Evolutionary conservation across 345 rosid species (phyloP).

Genomic region (Populus ilicifolia): DNA sequence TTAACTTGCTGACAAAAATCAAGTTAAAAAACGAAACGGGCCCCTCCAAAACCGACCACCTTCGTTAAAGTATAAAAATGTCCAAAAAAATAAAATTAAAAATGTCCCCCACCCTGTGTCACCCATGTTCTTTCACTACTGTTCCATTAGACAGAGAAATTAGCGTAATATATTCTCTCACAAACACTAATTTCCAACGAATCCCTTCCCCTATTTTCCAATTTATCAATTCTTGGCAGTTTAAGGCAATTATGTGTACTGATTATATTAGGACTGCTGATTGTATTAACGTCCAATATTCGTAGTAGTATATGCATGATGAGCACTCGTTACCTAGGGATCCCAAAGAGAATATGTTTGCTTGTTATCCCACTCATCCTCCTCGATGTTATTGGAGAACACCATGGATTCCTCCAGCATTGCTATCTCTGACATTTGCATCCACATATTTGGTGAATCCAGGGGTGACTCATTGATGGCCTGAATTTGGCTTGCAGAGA

Average conservation of each 20-base stretch:
- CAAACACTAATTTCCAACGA: too few species aligned
- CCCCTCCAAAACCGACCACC: too few species aligned
- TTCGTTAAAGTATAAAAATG: too few species aligned
- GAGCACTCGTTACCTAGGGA: neutral
- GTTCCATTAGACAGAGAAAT: too few species aligned
- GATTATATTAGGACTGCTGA: neutral
- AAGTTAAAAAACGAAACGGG: too few species aligned
- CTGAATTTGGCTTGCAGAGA: slow-evolving; percentile 71
- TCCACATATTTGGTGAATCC: slow-evolving; percentile 59
- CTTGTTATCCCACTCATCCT: slow-evolving; percentile 7
- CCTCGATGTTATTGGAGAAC: neutral
- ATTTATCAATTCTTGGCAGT: neutral
- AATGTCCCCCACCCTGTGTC: too few species aligned
- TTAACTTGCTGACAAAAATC: too few species aligned
- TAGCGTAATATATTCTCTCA: too few species aligned
- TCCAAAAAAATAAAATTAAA: too few species aligned
- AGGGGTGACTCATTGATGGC: slow-evolving; percentile 73
- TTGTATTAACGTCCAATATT: neutral
- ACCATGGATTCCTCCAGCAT: slow-evolving; percentile 5
- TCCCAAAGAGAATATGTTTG: slow-evolving; percentile 26
- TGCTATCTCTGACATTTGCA: slow-evolving; percentile 15
- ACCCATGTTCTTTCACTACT: too few species aligned
- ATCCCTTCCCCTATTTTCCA: neutral
- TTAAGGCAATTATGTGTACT: neutral
- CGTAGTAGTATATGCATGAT: neutral